phyloP scores from a whole-genome alignment of 2,329 filamentous ascomycete genomes.

The Cordyceps javanica region DNA sequence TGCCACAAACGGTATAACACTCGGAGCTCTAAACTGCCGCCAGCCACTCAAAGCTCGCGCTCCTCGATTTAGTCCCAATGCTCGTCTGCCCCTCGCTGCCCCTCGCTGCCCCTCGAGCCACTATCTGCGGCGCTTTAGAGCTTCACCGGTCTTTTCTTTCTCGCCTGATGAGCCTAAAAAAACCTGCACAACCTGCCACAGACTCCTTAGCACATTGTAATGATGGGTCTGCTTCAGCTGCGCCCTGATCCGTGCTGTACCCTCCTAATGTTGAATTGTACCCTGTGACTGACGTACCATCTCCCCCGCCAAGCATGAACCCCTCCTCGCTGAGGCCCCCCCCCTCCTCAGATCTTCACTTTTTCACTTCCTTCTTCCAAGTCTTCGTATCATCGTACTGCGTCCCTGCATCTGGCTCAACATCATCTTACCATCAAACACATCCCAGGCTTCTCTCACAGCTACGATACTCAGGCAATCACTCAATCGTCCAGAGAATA shows the following conservation, averaged over 20 bases:
- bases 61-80: conserved; percentile 1
- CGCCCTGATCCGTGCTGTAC: background rate
- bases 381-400: conserved; percentile 9
- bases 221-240: background rate
- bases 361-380: conserved; percentile 14
- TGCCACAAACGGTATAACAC: background rate
- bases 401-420: background rate
- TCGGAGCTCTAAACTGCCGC: background rate
- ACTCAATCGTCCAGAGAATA: background rate
- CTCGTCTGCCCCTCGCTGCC: conserved; percentile 1
- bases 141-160: conserved; percentile 9
- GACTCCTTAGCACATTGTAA: background rate
- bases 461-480: background rate
- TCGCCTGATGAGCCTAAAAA: background rate
- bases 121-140: background rate
- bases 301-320: conserved; percentile 11
- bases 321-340: conserved; percentile 10
- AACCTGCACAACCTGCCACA: background rate
- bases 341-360: conserved; percentile 14
- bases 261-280: background rate
- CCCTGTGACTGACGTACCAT: conserved; percentile 8
- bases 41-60: conserved; percentile 10
- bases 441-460: conserved; percentile 14
- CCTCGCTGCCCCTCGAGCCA: conserved; percentile 2
- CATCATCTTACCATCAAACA: background rate